Conservation (phyloP, 2,329 filamentous ascomycete species). For the Clarireedia hainanense region DNA sequence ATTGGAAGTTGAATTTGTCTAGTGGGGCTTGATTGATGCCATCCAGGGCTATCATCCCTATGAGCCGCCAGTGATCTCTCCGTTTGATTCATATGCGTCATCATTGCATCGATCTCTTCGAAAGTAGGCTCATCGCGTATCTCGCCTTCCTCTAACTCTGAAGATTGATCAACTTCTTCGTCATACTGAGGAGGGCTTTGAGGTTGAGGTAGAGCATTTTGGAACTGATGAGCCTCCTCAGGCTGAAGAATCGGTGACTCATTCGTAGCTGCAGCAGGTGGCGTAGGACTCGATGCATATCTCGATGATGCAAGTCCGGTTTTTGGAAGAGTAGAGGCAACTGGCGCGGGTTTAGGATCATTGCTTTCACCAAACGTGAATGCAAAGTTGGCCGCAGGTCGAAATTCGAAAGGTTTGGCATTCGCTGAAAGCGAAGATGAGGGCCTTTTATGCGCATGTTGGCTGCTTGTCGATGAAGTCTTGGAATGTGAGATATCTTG, state of each 20-base stretch:
- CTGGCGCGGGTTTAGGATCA: constrained; percentile 6
- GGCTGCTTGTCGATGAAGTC: constrained; percentile 15
- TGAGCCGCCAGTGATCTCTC: constrained; percentile 46
- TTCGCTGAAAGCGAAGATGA: constrained; percentile 58
- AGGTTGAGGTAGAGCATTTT: constrained; percentile 21
- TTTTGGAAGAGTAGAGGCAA: not conserved
- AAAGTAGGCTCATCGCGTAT: constrained; percentile 40
- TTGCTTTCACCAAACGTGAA: constrained; percentile 21
- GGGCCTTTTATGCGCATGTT: constrained; percentile 33
- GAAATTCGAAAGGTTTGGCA: constrained; percentile 56
- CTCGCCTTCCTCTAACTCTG: constrained; percentile 9
- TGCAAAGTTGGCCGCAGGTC: constrained; percentile 17
- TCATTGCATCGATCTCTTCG: constrained; percentile 86
- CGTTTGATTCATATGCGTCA: constrained; percentile 74
- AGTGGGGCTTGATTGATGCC: constrained; percentile 38
- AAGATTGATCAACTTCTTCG: constrained; percentile 4
- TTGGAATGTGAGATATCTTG: not conserved
- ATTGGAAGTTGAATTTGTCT: constrained; percentile 33
- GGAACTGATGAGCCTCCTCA: constrained; percentile 21
- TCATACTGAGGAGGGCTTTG: constrained; percentile 14
- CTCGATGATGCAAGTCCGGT: constrained; percentile 21
- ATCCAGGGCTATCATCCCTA: constrained; percentile 33
- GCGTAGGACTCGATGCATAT: constrained; percentile 25
- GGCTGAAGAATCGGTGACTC: constrained; percentile 11
- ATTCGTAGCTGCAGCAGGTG: constrained; percentile 15